A percentile compares a stretch with the other conserved stretches of the same genome.
Conservation (phyloP, 2,329 filamentous ascomycete species). For the Penicillium paneum region DNA sequence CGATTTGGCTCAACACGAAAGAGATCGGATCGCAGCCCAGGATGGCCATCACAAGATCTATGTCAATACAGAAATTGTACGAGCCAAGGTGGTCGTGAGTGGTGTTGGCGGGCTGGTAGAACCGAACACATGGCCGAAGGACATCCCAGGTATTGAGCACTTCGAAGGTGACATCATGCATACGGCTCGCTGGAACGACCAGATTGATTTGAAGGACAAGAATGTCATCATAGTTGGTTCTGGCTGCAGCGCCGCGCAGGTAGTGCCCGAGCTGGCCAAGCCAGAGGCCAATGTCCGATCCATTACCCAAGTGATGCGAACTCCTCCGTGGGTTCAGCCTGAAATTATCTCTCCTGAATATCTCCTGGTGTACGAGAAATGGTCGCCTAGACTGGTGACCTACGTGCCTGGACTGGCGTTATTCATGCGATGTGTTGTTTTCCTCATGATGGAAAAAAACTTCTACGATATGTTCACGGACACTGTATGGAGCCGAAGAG, state of each 20-base stretch:
- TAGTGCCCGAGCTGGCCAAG: conserved; percentile 52
- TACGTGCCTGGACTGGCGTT: conserved; percentile 52
- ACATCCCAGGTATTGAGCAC: conserved; percentile 51
- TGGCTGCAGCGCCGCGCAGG: conserved; percentile 57
- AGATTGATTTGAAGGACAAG: conserved; percentile 53
- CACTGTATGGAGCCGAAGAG: conserved; percentile 33
- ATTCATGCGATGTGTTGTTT: conserved; percentile 45
- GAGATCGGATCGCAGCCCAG: conserved; percentile 43
- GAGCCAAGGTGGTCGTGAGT: conserved; percentile 55
- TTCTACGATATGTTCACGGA: conserved; percentile 20
- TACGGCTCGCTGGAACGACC: conserved; percentile 56
- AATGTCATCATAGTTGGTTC: conserved; percentile 58
- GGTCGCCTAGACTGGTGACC: conserved; percentile 46
- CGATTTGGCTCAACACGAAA: conserved; percentile 51
- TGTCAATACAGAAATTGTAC: conserved; percentile 50
- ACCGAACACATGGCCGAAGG: conserved; percentile 50
- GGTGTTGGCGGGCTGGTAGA: conserved; percentile 57
- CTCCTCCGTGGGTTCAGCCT: conserved; percentile 56
- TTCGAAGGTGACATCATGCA: conserved; percentile 58
- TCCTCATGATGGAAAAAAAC: conserved; percentile 31
- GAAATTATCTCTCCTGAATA: conserved; percentile 37
- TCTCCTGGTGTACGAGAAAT: conserved; percentile 47
- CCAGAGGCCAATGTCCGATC: conserved; percentile 51
- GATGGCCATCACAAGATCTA: conserved; percentile 50
- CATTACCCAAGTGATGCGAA: conserved; percentile 59